phyloP scores from a whole-genome alignment of 2,329 filamentous ascomycete genomes.

The Teratosphaeria destructans region DNA sequence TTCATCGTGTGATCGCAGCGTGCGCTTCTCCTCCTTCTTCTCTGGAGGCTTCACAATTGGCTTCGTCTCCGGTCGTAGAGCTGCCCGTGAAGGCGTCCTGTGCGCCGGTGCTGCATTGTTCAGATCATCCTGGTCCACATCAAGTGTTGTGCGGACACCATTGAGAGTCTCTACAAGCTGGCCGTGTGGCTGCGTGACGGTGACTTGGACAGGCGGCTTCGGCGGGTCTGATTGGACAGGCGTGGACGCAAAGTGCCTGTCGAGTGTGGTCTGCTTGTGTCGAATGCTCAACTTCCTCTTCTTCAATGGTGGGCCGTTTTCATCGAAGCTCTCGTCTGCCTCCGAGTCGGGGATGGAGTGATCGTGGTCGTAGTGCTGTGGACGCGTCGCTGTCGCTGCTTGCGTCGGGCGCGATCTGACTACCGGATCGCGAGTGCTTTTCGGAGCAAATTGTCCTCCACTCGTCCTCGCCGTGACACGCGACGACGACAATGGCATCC shows the following conservation, averaged over 20 bases:
- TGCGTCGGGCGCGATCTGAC: conserved; percentile 2
- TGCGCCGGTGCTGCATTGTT: neutral
- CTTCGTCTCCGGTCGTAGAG: neutral
- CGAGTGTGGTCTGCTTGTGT: conserved; percentile 17
- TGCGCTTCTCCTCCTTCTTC: conserved; percentile 52
- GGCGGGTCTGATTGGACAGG: conserved; percentile 5
- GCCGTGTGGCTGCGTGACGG: conserved; percentile 33
- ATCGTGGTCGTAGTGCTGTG: conserved; percentile 1
- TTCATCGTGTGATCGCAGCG: conserved; percentile 74
- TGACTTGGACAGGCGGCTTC: conserved; percentile 33
- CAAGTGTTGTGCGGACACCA: conserved; percentile 29
- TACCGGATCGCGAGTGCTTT: neutral
- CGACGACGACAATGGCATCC: conserved; percentile 6
- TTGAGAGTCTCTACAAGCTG: conserved; percentile 33
- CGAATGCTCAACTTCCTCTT: conserved; percentile 18
- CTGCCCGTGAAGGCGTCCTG: neutral
- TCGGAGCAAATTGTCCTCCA: conserved; percentile 1
- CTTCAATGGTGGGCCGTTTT: conserved; percentile 19
- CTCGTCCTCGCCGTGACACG: conserved; percentile 1
- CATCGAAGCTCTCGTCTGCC: conserved; percentile 1
- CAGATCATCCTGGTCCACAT: conserved; percentile 5
- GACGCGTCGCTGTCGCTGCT: neutral
- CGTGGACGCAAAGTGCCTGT: conserved; percentile 10
- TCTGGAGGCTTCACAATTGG: conserved; percentile 2
- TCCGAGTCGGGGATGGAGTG: conserved; percentile 1